These are phyloP conservation scores for Vaccinium darrowii DNA, from an alignment of 148 eudicot genomes.

Conservation along the genomic window DNA sequence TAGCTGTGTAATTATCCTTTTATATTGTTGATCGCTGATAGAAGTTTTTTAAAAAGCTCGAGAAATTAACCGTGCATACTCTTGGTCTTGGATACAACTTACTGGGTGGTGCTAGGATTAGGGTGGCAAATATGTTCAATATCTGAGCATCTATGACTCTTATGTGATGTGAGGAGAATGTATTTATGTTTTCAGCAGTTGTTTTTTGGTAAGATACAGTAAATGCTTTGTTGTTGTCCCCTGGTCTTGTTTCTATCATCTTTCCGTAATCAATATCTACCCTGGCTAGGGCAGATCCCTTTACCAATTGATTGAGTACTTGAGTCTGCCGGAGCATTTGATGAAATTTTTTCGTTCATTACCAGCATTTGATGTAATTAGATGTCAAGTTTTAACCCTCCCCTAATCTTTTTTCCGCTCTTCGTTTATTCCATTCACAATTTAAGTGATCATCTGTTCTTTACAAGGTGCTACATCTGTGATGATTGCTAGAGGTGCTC, in stretches of 20 bases:
- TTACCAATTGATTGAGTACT: background rate
- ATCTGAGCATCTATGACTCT: background rate
- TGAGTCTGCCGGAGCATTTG: background rate
- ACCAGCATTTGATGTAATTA: background rate
- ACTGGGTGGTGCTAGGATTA: background rate
- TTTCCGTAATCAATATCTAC: background rate
- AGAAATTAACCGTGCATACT: background rate
- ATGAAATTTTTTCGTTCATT: background rate
- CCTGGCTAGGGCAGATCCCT: background rate
- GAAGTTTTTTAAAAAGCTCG: background rate
- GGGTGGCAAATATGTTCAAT: background rate
- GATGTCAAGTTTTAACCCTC: background rate
- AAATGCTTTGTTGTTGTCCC: background rate
- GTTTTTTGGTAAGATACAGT: background rate
- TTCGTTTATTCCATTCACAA: background rate
- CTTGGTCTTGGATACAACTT: background rate
- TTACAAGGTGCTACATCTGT: slow-evolving; percentile 75
- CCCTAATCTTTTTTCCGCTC: background rate
- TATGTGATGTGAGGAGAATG: background rate
- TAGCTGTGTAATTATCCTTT: background rate
- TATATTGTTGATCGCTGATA: background rate
- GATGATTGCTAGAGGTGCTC: slow-evolving; percentile 93
- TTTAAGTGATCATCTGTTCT: slow-evolving; percentile 4
- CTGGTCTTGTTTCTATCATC: background rate
- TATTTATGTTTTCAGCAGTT: background rate